phyloP scores from a whole-genome alignment of 192 early-diverging fungal genomes.

The Entophlyctis luteolus region DNA sequence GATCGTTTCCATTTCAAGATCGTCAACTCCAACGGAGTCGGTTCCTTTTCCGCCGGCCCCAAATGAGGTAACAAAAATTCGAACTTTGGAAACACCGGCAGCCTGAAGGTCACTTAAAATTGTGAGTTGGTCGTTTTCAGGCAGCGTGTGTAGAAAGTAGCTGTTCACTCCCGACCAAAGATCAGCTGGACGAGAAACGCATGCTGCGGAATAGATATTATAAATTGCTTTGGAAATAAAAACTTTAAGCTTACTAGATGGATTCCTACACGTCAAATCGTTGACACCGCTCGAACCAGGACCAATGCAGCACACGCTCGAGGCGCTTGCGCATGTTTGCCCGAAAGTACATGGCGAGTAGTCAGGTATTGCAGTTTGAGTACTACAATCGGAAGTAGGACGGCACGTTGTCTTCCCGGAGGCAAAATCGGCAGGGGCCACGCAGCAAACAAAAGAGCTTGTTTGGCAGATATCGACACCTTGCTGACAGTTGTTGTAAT shows the following conservation, averaged over 20 bases:
- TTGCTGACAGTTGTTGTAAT: background rate
- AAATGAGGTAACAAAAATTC: conserved; percentile 23
- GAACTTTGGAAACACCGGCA: background rate
- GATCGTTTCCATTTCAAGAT: conserved; percentile 12
- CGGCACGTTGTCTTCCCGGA: background rate
- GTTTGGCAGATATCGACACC: background rate
- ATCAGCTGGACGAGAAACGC: background rate
- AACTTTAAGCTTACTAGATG: background rate
- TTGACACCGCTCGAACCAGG: background rate
- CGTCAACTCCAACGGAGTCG: background rate
- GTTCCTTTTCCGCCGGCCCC: conserved; percentile 21
- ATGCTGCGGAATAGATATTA: background rate
- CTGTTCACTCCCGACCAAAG: conserved; percentile 23
- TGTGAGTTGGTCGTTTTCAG: background rate
- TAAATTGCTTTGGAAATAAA: background rate
- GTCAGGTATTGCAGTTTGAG: background rate
- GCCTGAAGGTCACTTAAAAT: background rate
- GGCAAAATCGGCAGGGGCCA: background rate
- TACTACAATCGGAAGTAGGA: background rate
- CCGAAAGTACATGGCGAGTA: background rate
- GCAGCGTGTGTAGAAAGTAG: conserved; percentile 19
- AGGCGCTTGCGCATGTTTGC: background rate
- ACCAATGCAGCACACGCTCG: too few relatives aligned
- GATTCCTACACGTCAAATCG: background rate
- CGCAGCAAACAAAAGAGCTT: background rate